phyloP scores from a whole-genome alignment of 257 asterid species.

The Solanum boliviense region DNA sequence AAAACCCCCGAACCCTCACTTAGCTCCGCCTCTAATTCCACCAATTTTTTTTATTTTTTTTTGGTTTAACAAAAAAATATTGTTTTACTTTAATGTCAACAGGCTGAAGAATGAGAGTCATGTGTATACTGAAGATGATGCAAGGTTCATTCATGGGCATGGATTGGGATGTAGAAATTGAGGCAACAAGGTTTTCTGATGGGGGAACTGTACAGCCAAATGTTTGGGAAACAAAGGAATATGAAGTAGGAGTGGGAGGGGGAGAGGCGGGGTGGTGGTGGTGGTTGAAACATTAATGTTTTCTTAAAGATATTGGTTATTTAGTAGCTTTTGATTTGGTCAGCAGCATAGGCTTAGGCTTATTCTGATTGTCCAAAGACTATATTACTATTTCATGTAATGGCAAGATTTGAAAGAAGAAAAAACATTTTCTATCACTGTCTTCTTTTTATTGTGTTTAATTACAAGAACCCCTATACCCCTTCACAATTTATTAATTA shows the following conservation, averaged over 20 bases:
- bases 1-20: background rate
- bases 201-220: constrained; percentile 16
- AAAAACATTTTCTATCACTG: background rate
- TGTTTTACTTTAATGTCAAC: background rate
- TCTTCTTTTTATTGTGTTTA: background rate
- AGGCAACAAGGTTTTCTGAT: background rate
- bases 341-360: constrained; percentile 13
- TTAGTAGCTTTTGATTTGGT: constrained; percentile 23
- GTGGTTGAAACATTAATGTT: background rate
- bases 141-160: constrained; percentile 92
- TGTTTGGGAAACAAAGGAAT: background rate
- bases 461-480: background rate
- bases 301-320: background rate
- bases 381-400: constrained; percentile 17
- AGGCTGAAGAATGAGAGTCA: constrained; percentile 88
- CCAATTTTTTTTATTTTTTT: no score
- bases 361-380: constrained; percentile 18
- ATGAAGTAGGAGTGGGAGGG: background rate
- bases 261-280: background rate
- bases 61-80: background rate
- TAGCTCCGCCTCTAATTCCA: background rate
- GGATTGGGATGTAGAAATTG: constrained; percentile 64
- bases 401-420: constrained; percentile 1
- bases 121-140: constrained; percentile 86
- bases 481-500: background rate